Conservation (phyloP, 2,329 filamentous ascomycete genomes). For the Penicillium aurantiogriseum region DNA sequence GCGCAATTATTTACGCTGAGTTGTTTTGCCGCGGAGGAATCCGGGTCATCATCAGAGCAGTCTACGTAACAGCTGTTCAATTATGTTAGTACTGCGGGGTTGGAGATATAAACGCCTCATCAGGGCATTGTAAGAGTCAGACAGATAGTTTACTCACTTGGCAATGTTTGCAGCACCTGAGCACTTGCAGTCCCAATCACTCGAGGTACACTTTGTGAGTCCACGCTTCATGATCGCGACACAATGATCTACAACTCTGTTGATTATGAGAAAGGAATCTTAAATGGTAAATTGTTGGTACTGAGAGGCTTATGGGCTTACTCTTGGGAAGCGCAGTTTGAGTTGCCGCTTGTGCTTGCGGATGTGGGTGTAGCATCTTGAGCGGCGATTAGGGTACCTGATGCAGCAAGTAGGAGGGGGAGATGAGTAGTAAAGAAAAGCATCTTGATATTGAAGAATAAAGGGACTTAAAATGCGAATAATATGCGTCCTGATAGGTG, state of each 20-base stretch:
- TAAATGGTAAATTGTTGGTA: too few species aligned
- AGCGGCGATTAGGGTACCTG: slow-evolving; percentile 5
- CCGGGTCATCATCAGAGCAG: slow-evolving; percentile 17
- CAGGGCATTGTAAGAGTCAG: too few species aligned
- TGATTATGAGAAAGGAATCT: neutral
- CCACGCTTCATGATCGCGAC: slow-evolving; percentile 13
- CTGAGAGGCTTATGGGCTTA: slow-evolving; percentile 5
- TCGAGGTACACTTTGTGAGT: slow-evolving; percentile 11
- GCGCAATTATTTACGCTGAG: slow-evolving; percentile 18
- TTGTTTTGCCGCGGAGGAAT: slow-evolving; percentile 13
- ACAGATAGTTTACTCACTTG: slow-evolving; percentile 13
- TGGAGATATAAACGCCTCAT: neutral
- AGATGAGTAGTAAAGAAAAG: neutral
- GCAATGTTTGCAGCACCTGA: slow-evolving; percentile 21
- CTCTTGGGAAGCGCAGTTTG: slow-evolving; percentile 14
- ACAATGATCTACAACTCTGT: slow-evolving; percentile 20
- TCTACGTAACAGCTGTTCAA: slow-evolving; percentile 20
- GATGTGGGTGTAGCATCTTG: slow-evolving; percentile 9
- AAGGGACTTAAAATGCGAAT: neutral
- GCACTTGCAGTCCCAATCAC: slow-evolving; percentile 26
- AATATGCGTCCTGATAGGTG: neutral
- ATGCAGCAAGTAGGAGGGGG: slow-evolving; percentile 5
- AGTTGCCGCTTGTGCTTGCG: neutral
- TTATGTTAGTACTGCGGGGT: neutral
- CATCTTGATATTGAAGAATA: neutral